phyloP scores from a whole-genome alignment of 202 grass and related monocot species.

The Musa balbisiana region DNA sequence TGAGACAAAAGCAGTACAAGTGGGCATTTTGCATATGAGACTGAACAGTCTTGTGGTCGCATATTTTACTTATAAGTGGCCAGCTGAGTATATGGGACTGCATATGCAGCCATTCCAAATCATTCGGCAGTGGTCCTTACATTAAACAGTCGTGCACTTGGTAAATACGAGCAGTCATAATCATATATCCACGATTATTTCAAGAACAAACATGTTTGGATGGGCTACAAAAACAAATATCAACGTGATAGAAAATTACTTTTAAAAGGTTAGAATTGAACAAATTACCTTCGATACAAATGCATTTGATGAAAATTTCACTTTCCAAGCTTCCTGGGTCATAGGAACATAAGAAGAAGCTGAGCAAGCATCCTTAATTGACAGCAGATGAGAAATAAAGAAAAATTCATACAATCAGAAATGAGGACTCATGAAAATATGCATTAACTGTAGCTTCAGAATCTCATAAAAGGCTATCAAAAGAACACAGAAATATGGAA shows the following conservation, averaged over 20 bases:
- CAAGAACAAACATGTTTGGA: neutral
- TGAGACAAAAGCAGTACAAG: no score
- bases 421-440: neutral
- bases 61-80: no score
- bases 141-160: no score
- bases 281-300: constrained; percentile 62
- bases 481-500: neutral
- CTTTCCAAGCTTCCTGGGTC: constrained; percentile 51
- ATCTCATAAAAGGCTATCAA: neutral
- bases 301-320: constrained; percentile 57
- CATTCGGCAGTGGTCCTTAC: no score
- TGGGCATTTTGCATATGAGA: neutral
- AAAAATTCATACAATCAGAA: neutral
- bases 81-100: no score
- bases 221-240: neutral
- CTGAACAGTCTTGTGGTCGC: no score
- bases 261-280: neutral
- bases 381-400: neutral
- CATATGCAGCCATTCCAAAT: no score
- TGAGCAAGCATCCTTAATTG: constrained; percentile 1
- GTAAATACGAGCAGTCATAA: no score
- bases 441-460: no score
- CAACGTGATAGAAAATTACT: neutral
- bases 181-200: no score
- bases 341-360: constrained; percentile 43